Evolutionary conservation across 805 yeast species (phyloP), one percentile per base, ranked within the genome.

Genomic region (Suhomyces sp.): DNA sequence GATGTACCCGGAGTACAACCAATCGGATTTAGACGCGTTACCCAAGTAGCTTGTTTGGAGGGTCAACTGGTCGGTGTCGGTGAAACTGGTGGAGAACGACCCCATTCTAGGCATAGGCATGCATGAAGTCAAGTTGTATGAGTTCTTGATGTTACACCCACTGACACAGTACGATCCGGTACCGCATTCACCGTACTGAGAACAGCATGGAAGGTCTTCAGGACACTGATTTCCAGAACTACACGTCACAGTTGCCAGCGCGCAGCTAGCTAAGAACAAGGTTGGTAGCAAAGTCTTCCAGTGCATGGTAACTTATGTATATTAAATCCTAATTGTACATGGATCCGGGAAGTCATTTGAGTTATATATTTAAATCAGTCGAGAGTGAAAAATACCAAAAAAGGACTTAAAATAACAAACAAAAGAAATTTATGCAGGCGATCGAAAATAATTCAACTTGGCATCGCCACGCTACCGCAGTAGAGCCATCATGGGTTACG

Each of bases 51-150:
- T 70, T 38, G 51, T 50, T 45, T 69, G 69, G 40, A 60, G 49
- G 19, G 55, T 50, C 22, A 78, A 50, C 6, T 55, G 44, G 41
- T 66, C 67, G 8, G 65, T 59, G 47, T 66, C 60, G 53, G 66
- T 68, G 60, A 85, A 84, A 1, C 59, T 55, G 6, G 82, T 81
- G 1, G 65, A 54, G 36, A 76, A 64, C 55, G 79, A 65, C 62
- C 76, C 68, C 78, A 96, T 90, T 6, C 84, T 75, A 10, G 97
- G 97, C 81, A 83, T 81, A 5, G 97, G 91, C 84, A 90, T 82
- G 72, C 97, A 92, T 0, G 97, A 83, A 10, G 81, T 72, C 50
- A 81, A 63, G 57, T 78, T 78, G 73, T 69, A 84, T 4, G 96
- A 88, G 64, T 61, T 85, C 55, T 84, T 74, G 38, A 94, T 87